phyloP scores from a whole-genome alignment of 257 asterid species.

The Orobanche coerulescens region DNA sequence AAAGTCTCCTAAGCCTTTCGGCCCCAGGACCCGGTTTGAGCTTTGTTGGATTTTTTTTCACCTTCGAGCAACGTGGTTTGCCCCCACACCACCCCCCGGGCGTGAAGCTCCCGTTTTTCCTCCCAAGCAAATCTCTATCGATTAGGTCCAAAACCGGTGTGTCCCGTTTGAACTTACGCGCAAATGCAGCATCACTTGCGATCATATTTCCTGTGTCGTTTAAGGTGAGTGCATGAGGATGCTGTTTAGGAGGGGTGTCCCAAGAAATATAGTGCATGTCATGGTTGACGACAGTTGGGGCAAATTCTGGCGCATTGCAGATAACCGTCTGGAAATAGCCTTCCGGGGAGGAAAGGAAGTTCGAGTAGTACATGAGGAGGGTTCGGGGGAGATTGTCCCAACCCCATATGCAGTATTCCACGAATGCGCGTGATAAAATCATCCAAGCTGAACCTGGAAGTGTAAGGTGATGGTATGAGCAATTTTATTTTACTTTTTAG shows the following conservation, averaged over 20 bases:
- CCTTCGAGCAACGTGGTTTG: constrained; percentile 58
- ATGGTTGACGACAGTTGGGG: constrained; percentile 70
- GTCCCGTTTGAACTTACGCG: constrained; percentile 67
- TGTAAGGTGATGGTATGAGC: too few relatives aligned
- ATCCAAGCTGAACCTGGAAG: constrained; percentile 93
- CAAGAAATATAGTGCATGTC: constrained; percentile 94
- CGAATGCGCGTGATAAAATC: constrained; percentile 74
- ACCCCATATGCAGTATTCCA: constrained; percentile 86
- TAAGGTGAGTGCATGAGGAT: constrained; percentile 55
- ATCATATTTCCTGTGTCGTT: constrained; percentile 63
- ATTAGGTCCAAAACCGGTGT: constrained; percentile 57
- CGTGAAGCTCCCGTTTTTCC: constrained; percentile 59
- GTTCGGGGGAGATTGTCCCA: constrained; percentile 97
- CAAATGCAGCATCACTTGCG: constrained; percentile 74
- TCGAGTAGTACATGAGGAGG: constrained; percentile 89
- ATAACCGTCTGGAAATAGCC: constrained; percentile 88
- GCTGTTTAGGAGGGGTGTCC: constrained; percentile 89
- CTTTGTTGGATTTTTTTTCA: constrained; percentile 47
- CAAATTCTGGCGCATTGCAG: constrained; percentile 83
- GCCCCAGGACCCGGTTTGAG: constrained; percentile 75
- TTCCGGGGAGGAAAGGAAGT: constrained; percentile 90
- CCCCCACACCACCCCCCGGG: constrained; percentile 96
- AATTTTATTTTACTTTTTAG: too few relatives aligned
- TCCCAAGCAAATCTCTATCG: constrained; percentile 51
- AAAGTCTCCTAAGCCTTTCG: constrained; percentile 50